Base-by-base conservation (phyloP, 1,139 yeast species). In the Candida neerlandica region DNA sequence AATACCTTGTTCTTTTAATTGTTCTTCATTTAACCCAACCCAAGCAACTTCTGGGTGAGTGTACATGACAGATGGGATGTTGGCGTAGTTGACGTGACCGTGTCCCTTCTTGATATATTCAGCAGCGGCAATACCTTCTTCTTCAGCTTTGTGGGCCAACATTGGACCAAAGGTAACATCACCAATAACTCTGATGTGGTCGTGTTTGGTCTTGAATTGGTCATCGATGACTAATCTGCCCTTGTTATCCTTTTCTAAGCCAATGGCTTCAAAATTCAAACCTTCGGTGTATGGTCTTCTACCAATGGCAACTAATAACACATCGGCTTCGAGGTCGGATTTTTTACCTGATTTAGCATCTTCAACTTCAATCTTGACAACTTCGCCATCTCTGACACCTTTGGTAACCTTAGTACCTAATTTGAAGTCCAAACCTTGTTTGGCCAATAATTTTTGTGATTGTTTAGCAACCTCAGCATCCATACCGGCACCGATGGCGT, bases 61-160 rank as follows among this genome's bases (percentile, higher is more conserved):
- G 81, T 94, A 94, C 98, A 94, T 92, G 59, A 95, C 99, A 41
- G 97, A 84, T 59, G 99, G 99, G 62, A 95, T 94, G 76, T 89
- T 94, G 61, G 86, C 96, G 75, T 95, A 95, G 84, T 95, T 95
- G 60, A 95, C 98, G 68, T 95, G 99, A 53, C 99, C 99, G 69
- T 88, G 89, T 57, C 99, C 99, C 60, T 74, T 74, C 80, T 90
- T 89, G 70, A 95, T 85, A 79, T 83, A 89, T 77, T 95, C 99
- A 56, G 83, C 98, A 56, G 97, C 99, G 52, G 99, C 99, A 63
- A 95, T 86, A 73, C 97, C 99, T 80, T 95, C 99, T 73, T 95
- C 99, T 79, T 95, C 99, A 55, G 99, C 99, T 81, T 95, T 95
- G 82, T 95, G 99, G 56, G 99, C 99, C 76, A 95, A 84, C 99